Base-by-base conservation (phyloP, 495 filamentous ascomycete species). In the Entonaema liquescens region DNA sequence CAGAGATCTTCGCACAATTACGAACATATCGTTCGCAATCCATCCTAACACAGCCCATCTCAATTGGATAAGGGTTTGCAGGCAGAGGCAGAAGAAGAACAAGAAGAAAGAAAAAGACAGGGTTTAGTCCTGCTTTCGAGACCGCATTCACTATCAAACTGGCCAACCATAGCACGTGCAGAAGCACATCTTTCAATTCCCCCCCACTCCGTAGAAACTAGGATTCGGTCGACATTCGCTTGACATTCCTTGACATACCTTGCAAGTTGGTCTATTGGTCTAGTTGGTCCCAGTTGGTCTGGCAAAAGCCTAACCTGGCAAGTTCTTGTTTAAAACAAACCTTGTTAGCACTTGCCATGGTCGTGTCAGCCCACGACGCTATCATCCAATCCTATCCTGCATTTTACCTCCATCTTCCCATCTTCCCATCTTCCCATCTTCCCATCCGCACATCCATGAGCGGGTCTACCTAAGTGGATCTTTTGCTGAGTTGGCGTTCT, bases 401-500 rank as follows among this genome's bases (percentile, higher is more conserved):
- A 38, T 52, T 74, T 44, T 31, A 59, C 60, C 19, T 56, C 26
- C 53, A 29, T 28, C 50, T 53, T 25, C 44, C 17, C 44, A 49
- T 49, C 28, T 17, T 15, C n/a, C n/a, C n/a, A n/a, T n/a, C n/a
- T n/a, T n/a, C n/a, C 26, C 53, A 29, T 28, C 50, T 53, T 25
- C 31, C 26, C 26, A 42, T 59, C 36, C 56, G 36, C 49, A 65
- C 65, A 19, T 35, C 53, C 67, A 56, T 61, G 68, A 60, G 58
- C 58, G 28, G 75, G 64, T 67, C 75, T 64, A 66, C 64, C 62
- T 70, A 59, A 64, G 62, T 73, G 67, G 72, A 66, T 63, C 70
- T 68, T 62, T 57, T 76, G 75, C 70, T 77, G 75, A 67, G 75
- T 71, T 77, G 75, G 73, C 75, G 15, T 70, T 70, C 62, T 54